Conservation (phyloP, 2,329 filamentous ascomycete genomes). For the Penicillium sp. region DNA sequence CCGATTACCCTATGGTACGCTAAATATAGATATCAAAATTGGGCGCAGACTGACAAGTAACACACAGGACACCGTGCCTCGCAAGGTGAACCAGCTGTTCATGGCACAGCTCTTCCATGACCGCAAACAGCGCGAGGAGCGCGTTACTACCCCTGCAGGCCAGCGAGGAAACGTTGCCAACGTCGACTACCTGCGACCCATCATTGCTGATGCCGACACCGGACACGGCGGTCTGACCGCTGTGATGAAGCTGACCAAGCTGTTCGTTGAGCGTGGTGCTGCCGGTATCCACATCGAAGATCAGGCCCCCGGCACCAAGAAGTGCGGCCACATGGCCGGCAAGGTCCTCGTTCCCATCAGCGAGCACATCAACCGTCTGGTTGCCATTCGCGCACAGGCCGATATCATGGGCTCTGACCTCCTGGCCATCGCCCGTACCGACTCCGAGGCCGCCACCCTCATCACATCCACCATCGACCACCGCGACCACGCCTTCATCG, state of each 20-base stretch:
- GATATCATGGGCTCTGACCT: slow-evolving; percentile 97
- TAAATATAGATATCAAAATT: not conserved
- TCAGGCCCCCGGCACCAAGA: slow-evolving; percentile 97
- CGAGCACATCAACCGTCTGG: slow-evolving; percentile 96
- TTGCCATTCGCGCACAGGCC: slow-evolving; percentile 94
- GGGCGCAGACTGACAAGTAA: slow-evolving; percentile 12
- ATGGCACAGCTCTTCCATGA: slow-evolving; percentile 99
- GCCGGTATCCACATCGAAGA: slow-evolving; percentile 99
- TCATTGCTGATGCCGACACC: slow-evolving; percentile 95
- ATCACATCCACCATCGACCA: slow-evolving; percentile 96
- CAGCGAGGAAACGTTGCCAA: slow-evolving; percentile 72
- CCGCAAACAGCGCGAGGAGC: slow-evolving; percentile 96
- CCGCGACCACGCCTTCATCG: slow-evolving; percentile 90
- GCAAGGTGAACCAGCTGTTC: slow-evolving; percentile 97
- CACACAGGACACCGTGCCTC: slow-evolving; percentile 84
- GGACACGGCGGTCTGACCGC: slow-evolving; percentile 97
- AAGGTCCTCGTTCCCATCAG: slow-evolving; percentile 95
- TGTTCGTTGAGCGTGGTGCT: slow-evolving; percentile 94
- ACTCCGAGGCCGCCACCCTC: slow-evolving; percentile 95
- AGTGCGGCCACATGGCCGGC: slow-evolving; percentile 99
- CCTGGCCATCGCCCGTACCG: slow-evolving; percentile 86
- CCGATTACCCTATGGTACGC: slow-evolving; percentile 87
- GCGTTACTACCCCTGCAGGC: slow-evolving; percentile 69
- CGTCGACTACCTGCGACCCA: slow-evolving; percentile 90
- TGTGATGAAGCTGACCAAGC: slow-evolving; percentile 98